phyloP scores from a whole-genome alignment of 345 rosid species.

The Lenwebbia sp. region DNA sequence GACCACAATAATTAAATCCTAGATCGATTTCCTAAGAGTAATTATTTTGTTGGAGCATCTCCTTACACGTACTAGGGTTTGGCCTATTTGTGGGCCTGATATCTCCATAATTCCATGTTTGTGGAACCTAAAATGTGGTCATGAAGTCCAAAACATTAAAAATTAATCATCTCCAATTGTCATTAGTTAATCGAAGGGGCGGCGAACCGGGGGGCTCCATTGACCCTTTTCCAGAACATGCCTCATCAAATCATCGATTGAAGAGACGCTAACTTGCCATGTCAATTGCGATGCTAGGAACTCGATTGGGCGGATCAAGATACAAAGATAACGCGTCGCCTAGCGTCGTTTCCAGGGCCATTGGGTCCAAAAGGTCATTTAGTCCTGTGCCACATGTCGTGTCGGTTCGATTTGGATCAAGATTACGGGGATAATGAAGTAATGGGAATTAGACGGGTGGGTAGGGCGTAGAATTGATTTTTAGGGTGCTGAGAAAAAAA shows the following conservation, averaged over 20 bases:
- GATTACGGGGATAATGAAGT: neutral
- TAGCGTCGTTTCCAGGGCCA: neutral
- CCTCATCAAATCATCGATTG: neutral
- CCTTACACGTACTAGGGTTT: neutral
- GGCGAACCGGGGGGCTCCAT: neutral
- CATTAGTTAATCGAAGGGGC: neutral
- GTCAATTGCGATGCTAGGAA: neutral
- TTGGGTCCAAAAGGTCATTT: neutral
- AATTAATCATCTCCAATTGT: neutral
- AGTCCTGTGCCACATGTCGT: neutral
- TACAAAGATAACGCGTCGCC: neutral
- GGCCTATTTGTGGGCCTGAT: constrained; percentile 8
- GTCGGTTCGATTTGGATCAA: neutral
- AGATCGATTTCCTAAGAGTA: neutral
- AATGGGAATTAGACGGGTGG: neutral
- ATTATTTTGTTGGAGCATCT: constrained; percentile 2
- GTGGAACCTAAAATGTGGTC: neutral
- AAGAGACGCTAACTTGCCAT: neutral
- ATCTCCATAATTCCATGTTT: constrained; percentile 10
- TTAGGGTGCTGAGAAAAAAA: neutral
- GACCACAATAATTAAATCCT: constrained; percentile 2
- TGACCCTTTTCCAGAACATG: constrained; percentile 1
- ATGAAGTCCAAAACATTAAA: neutral
- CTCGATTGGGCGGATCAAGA: neutral
- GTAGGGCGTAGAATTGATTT: neutral